phyloP scores from a whole-genome alignment of 2,329 filamentous ascomycete species.

The Venturia pyrina region DNA sequence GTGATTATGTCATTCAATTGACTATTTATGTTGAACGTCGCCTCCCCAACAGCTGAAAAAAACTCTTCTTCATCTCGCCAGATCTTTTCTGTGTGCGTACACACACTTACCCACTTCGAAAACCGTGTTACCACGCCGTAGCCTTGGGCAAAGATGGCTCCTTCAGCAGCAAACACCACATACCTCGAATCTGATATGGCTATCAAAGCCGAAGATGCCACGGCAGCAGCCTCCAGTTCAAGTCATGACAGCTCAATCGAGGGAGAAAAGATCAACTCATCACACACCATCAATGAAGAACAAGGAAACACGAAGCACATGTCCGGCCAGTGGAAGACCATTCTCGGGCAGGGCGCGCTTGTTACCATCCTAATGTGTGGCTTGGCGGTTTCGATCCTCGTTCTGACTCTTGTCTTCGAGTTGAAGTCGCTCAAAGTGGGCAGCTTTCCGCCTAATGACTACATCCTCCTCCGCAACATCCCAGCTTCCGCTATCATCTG shows the following conservation, averaged over 20 bases:
- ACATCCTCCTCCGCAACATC: slow-evolving; percentile 1
- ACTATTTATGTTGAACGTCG: background rate
- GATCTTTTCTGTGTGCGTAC: background rate
- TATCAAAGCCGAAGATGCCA: background rate
- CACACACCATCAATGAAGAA: background rate
- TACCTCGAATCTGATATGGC: background rate
- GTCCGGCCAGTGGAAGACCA: background rate
- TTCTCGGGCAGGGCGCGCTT: slow-evolving; percentile 1
- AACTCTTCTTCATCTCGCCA: background rate
- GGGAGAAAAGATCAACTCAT: background rate
- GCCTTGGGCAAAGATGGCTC: background rate
- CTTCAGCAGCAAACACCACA: background rate
- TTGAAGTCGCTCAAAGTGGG: background rate
- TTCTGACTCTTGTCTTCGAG: background rate
- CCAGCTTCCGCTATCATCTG: background rate
- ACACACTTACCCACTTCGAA: background rate
- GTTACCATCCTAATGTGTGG: background rate
- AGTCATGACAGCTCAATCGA: background rate
- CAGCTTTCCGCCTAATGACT: background rate
- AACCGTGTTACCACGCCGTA: background rate
- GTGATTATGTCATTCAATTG: background rate
- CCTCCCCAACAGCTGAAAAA: background rate
- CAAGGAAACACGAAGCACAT: background rate
- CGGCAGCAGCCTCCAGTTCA: background rate
- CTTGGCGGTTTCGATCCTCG: background rate